Evolutionary conservation across 257 asterid species (phyloP).

Genomic region (Eucommia ulmoides): DNA sequence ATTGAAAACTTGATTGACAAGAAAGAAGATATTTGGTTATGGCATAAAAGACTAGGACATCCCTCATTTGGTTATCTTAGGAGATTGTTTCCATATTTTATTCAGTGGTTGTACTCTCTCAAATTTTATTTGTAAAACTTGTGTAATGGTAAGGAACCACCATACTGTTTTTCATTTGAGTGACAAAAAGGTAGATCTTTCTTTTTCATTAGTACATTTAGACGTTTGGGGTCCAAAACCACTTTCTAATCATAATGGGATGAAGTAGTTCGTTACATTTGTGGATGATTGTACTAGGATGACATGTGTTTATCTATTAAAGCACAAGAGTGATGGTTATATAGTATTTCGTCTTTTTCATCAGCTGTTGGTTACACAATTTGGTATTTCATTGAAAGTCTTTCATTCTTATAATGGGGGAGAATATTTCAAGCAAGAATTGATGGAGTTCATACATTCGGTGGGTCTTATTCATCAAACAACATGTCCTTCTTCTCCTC

Average conservation of each 20-base stretch:
- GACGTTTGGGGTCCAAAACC: neutral
- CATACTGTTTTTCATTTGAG: neutral
- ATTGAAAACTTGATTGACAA: too few species aligned
- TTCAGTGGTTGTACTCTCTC: neutral
- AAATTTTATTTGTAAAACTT: neutral
- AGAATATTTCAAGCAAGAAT: neutral
- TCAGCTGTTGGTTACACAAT: neutral
- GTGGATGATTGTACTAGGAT: conserved; percentile 1
- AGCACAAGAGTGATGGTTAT: neutral
- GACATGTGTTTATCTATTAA: neutral
- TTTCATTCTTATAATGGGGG: neutral
- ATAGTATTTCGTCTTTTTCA: neutral
- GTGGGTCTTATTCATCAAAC: neutral
- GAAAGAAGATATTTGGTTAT: too few species aligned
- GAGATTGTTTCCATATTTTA: neutral
- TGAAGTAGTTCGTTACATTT: neutral
- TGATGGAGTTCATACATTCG: neutral
- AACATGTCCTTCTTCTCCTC: neutral
- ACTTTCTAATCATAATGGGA: neutral
- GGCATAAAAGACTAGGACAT: neutral
- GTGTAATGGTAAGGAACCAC: neutral
- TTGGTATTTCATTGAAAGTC: neutral
- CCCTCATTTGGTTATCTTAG: neutral
- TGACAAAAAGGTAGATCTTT: neutral
- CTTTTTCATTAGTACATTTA: neutral